Evolutionary conservation across 495 filamentous ascomycete genomes (phyloP).

Genomic region (Choiromyces venosus): DNA sequence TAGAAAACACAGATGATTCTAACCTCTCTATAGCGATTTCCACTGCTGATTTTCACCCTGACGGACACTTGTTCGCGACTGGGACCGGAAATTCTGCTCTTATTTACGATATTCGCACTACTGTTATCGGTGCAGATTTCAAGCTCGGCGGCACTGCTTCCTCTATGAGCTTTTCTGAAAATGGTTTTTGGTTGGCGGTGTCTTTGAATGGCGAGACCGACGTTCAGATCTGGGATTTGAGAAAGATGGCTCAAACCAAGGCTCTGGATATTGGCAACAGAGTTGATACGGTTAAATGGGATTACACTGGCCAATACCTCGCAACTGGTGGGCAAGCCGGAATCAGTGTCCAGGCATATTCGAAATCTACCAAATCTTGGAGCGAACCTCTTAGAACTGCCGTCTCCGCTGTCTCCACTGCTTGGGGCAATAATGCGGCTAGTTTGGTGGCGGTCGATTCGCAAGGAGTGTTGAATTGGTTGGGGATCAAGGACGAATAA

Average conservation of each 20-base stretch:
- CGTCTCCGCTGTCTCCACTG: conserved; percentile 62
- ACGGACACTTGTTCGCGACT: conserved; percentile 86
- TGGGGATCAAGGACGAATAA: conserved; percentile 47
- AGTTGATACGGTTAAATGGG: conserved; percentile 71
- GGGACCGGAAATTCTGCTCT: conserved; percentile 74
- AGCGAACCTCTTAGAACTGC: conserved; percentile 75
- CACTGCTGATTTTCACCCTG: conserved; percentile 82
- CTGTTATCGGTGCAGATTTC: conserved; percentile 65
- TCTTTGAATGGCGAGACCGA: conserved; percentile 64
- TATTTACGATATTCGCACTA: conserved; percentile 75
- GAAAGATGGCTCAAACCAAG: conserved; percentile 72
- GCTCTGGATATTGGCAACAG: conserved; percentile 73
- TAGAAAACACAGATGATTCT: conserved; percentile 33
- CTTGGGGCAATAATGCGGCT: conserved; percentile 71
- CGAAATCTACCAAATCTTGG: conserved; percentile 78
- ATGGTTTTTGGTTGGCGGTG: conserved; percentile 90
- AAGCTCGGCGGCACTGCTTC: conserved; percentile 61
- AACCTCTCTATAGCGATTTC: conserved; percentile 60
- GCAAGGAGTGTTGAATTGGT: conserved; percentile 66
- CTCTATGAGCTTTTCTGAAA: conserved; percentile 83
- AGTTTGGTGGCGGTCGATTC: conserved; percentile 66
- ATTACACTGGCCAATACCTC: conserved; percentile 92
- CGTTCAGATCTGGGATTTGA: conserved; percentile 83
- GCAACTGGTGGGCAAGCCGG: conserved; percentile 74
- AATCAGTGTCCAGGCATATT: conserved; percentile 79